A percentile compares a stretch with the other conserved stretches of the same genome.
Conservation (phyloP, 805 yeast genomes). For the Zygosaccharomyces bailii region DNA sequence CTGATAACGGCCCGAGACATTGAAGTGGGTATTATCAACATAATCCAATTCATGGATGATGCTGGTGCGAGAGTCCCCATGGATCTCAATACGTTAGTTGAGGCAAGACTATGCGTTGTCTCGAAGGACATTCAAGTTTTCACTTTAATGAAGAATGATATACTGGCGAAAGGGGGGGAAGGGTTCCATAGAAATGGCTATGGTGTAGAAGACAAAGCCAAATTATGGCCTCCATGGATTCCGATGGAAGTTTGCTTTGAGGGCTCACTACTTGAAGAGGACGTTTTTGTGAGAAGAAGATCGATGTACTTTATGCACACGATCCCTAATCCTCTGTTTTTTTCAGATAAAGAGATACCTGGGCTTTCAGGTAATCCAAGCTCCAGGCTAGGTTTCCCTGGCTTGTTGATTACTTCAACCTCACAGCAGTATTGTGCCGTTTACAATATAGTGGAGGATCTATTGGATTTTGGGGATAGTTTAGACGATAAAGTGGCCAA, state of each 20-base stretch:
- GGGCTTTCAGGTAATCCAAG: slow-evolving; percentile 30
- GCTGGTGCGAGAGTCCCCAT: slow-evolving; percentile 28
- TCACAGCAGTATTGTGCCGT: slow-evolving; percentile 55
- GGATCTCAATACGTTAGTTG: slow-evolving; percentile 42
- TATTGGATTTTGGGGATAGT: slow-evolving; percentile 38
- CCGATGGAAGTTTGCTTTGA: slow-evolving; percentile 62
- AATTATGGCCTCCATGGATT: slow-evolving; percentile 63
- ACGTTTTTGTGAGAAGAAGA: slow-evolving; percentile 49
- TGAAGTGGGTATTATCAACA: slow-evolving; percentile 50
- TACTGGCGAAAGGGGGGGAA: slow-evolving; percentile 31
- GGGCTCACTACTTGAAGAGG: slow-evolving; percentile 40
- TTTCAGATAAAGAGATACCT: slow-evolving; percentile 33
- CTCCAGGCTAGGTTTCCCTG: slow-evolving; percentile 40
- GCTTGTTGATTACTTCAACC: slow-evolving; percentile 50
- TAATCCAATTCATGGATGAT: slow-evolving; percentile 39
- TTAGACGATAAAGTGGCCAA: slow-evolving; percentile 43
- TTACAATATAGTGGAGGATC: slow-evolving; percentile 46
- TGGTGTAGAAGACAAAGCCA: slow-evolving; percentile 27
- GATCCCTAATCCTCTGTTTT: slow-evolving; percentile 51
- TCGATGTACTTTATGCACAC: slow-evolving; percentile 49
- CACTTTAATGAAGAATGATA: slow-evolving; percentile 44
- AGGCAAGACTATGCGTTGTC: slow-evolving; percentile 53
- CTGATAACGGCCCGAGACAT: slow-evolving; percentile 56
- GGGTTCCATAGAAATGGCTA: slow-evolving; percentile 32
- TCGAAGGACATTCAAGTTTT: slow-evolving; percentile 55